Conservation (phyloP, 2,329 filamentous ascomycete genomes). For the Talaromyces sp. region DNA sequence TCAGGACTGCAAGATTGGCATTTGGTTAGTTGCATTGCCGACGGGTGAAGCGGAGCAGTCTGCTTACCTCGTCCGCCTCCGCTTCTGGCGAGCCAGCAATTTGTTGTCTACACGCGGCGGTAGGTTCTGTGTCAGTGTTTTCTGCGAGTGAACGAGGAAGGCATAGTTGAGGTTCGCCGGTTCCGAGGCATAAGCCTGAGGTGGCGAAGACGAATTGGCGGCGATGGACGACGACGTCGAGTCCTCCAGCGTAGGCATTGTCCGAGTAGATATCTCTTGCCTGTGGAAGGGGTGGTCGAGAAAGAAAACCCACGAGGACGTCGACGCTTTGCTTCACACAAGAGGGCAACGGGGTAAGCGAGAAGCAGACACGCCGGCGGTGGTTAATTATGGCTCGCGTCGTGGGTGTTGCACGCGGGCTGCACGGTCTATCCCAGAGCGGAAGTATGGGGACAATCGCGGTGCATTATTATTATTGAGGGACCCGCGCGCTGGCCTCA, state of each 20-base stretch:
- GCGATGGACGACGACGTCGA: conserved; percentile 18
- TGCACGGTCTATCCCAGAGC: not conserved
- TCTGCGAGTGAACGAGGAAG: conserved; percentile 58
- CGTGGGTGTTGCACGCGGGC: not conserved
- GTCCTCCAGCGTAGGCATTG: conserved; percentile 33
- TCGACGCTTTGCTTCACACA: not conserved
- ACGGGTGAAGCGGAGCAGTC: not conserved
- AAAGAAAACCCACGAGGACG: conserved; percentile 4
- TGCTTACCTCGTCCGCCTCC: conserved; percentile 57
- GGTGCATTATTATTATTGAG: not conserved
- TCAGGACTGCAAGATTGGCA: conserved; percentile 57
- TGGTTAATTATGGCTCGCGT: not conserved
- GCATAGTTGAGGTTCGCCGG: conserved; percentile 42
- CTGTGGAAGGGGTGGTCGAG: not conserved
- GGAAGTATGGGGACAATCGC: not conserved
- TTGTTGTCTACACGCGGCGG: conserved; percentile 58
- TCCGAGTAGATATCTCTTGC: conserved; percentile 7
- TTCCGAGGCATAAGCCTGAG: conserved; percentile 25
- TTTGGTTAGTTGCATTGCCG: conserved; percentile 5
- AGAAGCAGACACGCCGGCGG: not conserved
- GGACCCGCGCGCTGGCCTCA: not conserved
- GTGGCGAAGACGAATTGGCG: conserved; percentile 30
- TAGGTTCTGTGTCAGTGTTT: conserved; percentile 52
- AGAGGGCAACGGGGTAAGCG: not conserved
- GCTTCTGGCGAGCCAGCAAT: conserved; percentile 56